Evolutionary conservation across 208 protist species (phyloP).

Genomic region (Trypanosoma melophagium): DNA sequence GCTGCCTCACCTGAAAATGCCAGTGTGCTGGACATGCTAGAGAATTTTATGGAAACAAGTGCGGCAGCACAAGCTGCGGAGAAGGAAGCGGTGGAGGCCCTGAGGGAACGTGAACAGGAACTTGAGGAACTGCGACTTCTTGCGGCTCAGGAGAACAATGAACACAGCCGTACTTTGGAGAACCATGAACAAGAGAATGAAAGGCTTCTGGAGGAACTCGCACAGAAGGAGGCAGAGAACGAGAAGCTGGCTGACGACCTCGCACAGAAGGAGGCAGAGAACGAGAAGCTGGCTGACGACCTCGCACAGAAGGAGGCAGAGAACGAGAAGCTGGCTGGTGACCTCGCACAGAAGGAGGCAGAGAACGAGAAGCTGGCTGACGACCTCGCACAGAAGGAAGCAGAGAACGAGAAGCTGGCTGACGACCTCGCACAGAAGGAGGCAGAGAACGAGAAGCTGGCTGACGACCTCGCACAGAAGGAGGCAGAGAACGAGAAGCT

Average conservation of each 20-base stretch:
- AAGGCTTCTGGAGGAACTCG: no score
- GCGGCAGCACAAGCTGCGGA: no score
- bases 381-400: constrained; percentile 19
- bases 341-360: constrained; percentile 22
- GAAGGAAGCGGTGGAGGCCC: no score
- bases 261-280: constrained; percentile 22
- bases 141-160: no score
- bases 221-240: no score
- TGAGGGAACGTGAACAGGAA: no score
- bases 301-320: constrained; percentile 19
- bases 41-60: no score
- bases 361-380: no score
- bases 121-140: no score
- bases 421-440: constrained; percentile 6
- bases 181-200: no score
- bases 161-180: no score
- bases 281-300: constrained; percentile 34
- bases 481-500: constrained; percentile 2
- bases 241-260: constrained; percentile 24
- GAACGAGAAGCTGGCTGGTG: neutral
- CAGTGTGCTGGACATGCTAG: constrained; percentile 28
- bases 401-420: constrained; percentile 2
- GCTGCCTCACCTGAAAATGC: no score
- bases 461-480: constrained; percentile 3
- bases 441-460: constrained; percentile 4